These are phyloP conservation scores for Microcos paniculata DNA, from an alignment of 345 rosid species.

Conservation along the genomic window DNA sequence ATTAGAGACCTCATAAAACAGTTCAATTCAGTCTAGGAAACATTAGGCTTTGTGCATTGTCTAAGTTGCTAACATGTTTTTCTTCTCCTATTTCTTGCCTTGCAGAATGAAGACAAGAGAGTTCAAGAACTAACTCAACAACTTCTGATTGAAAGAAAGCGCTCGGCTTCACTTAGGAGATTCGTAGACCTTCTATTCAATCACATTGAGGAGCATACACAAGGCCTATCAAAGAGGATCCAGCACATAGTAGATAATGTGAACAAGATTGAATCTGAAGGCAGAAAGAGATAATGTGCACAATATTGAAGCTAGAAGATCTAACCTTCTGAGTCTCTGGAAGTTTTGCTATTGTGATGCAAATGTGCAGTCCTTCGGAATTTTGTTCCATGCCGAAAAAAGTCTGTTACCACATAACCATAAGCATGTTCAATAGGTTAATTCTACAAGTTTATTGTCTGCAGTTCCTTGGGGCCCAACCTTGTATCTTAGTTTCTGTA, in stretches of 20 bases:
- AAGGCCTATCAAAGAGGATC: slow-evolving; percentile 72
- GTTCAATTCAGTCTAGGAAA: not conserved
- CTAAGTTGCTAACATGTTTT: not conserved
- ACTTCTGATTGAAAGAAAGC: slow-evolving; percentile 81
- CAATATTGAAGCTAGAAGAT: not conserved
- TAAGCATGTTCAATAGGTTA: not conserved
- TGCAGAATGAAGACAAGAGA: slow-evolving; percentile 82
- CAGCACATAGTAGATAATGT: slow-evolving; percentile 72
- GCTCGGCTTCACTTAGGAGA: slow-evolving; percentile 74
- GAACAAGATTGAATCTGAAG: slow-evolving; percentile 7
- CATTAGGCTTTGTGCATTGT: no score
- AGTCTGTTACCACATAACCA: not conserved
- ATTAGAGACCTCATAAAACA: not conserved
- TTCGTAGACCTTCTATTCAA: slow-evolving; percentile 79
- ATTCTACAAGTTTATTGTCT: not conserved
- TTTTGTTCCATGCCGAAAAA: not conserved
- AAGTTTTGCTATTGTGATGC: not conserved
- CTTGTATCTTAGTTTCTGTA: not conserved
- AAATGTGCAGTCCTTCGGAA: not conserved
- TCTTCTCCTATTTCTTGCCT: not conserved
- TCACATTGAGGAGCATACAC: slow-evolving; percentile 81
- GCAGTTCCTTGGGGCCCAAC: not conserved
- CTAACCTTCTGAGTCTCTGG: slow-evolving; percentile 2
- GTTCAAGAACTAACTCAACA: slow-evolving; percentile 86
- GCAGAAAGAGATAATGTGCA: slow-evolving; percentile 25